Evolutionary conservation across 73 alveolate genomes (phyloP).

Genomic region (Uronychia setigera): DNA sequence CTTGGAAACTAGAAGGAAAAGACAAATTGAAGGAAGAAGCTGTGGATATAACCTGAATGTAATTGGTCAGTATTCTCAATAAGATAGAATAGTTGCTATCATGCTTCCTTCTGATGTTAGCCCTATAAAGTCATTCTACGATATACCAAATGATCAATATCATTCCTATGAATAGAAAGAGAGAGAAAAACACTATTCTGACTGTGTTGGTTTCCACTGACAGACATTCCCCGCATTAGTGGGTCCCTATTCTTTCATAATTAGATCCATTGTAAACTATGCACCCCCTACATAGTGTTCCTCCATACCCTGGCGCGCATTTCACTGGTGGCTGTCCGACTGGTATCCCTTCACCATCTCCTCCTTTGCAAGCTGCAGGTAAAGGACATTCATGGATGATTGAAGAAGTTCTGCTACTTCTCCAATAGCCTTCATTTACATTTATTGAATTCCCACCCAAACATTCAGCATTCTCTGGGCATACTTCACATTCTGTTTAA

Average conservation of each 20-base stretch:
- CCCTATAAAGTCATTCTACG: neutral
- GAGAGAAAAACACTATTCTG: neutral
- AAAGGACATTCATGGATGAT: neutral
- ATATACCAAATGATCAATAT: conserved; percentile 3
- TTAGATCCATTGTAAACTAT: neutral
- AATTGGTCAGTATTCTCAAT: conserved; percentile 20
- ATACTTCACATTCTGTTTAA: neutral
- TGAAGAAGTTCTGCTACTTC: neutral
- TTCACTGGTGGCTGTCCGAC: neutral
- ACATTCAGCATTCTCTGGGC: conserved; percentile 7
- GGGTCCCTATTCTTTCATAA: neutral
- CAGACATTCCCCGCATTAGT: conserved; percentile 13
- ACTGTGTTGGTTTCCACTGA: neutral
- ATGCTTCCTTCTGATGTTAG: neutral
- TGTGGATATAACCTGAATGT: conserved; percentile 7
- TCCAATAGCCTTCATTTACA: conserved; percentile 22
- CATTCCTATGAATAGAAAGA: neutral
- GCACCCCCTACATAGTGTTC: conserved; percentile 8
- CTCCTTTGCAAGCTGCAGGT: conserved; percentile 24
- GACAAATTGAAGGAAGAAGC: neutral
- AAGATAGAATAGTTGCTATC: conserved; percentile 12
- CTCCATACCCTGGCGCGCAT: conserved; percentile 15
- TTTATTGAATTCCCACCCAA: neutral
- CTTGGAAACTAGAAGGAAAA: neutral
- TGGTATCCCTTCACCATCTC: conserved; percentile 6